These are phyloP conservation scores for Dictyostelium brefeldianum DNA, from an alignment of 78 protist genomes.

Conservation along the genomic window DNA sequence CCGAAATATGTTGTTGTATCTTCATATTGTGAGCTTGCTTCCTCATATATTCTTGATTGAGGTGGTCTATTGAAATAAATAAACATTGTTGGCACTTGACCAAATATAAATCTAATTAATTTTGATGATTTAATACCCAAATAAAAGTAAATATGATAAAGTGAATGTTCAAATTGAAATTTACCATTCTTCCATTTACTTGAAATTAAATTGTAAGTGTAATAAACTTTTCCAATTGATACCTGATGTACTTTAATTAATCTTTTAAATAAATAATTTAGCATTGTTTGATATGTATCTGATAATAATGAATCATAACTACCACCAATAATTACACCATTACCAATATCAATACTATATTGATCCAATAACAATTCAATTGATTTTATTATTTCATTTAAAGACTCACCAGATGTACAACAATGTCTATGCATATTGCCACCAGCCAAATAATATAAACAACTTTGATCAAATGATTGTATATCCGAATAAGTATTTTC, in stretches of 20 bases:
- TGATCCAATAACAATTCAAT: neutral
- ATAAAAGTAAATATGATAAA: neutral
- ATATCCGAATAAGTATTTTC: neutral
- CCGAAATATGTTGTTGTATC: neutral
- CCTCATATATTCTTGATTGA: neutral
- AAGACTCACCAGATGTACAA: neutral
- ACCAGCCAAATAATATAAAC: neutral
- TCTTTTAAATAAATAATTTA: neutral
- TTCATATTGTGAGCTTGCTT: neutral
- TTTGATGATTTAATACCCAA: neutral
- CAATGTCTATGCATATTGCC: neutral
- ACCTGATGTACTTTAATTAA: neutral
- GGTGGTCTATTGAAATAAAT: no score
- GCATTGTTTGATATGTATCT: neutral
- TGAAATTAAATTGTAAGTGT: no score
- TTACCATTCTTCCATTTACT: neutral
- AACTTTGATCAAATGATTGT: neutral
- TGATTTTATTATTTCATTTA: neutral
- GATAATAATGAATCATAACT: neutral
- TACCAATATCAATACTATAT: neutral
- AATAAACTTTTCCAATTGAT: neutral
- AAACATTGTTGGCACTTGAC: neutral
- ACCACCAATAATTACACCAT: no score
- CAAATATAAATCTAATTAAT: neutral
- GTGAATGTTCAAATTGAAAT: neutral